phyloP scores from a whole-genome alignment of 768 basidiomycete genomes.

The Mycena chlorophos region DNA sequence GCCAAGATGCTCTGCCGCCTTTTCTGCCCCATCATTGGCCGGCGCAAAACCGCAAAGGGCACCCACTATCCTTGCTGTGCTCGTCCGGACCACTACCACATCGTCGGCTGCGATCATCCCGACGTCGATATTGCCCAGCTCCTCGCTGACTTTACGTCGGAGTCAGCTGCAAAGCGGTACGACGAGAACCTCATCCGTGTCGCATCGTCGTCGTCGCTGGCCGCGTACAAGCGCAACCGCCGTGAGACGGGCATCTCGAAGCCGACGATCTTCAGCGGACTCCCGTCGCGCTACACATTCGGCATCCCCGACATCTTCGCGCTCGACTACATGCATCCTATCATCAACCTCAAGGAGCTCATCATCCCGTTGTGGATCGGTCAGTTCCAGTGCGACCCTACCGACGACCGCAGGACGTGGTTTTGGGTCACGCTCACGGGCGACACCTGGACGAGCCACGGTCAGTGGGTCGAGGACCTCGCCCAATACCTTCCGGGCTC shows the following conservation, averaged over 20 bases:
- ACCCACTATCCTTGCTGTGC: slow-evolving; percentile 1
- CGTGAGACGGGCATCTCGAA: slow-evolving; percentile 37
- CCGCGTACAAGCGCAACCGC: slow-evolving; percentile 27
- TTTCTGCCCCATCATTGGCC: neutral
- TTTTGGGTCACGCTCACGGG: slow-evolving; percentile 32
- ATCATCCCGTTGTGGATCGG: slow-evolving; percentile 35
- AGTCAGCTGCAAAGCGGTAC: neutral
- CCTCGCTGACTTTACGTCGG: neutral
- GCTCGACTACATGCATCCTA: slow-evolving; percentile 36
- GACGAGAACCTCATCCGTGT: neutral
- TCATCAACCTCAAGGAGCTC: slow-evolving; percentile 41
- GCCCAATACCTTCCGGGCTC: slow-evolving; percentile 38
- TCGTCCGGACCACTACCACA: neutral
- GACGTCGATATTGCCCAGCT: neutral
- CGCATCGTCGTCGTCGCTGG: neutral
- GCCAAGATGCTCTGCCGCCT: slow-evolving; percentile 7
- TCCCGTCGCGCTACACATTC: slow-evolving; percentile 24
- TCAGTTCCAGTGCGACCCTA: slow-evolving; percentile 18
- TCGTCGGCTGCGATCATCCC: neutral
- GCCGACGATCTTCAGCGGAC: slow-evolving; percentile 37
- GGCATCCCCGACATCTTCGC: slow-evolving; percentile 4
- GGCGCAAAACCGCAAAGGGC: slow-evolving; percentile 14
- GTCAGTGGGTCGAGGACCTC: slow-evolving; percentile 30
- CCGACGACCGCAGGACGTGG: slow-evolving; percentile 27
- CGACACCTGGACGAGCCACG: slow-evolving; percentile 38